Evolutionary conservation across 306 rosid species (phyloP).

Genomic region (Quercus ilex): DNA sequence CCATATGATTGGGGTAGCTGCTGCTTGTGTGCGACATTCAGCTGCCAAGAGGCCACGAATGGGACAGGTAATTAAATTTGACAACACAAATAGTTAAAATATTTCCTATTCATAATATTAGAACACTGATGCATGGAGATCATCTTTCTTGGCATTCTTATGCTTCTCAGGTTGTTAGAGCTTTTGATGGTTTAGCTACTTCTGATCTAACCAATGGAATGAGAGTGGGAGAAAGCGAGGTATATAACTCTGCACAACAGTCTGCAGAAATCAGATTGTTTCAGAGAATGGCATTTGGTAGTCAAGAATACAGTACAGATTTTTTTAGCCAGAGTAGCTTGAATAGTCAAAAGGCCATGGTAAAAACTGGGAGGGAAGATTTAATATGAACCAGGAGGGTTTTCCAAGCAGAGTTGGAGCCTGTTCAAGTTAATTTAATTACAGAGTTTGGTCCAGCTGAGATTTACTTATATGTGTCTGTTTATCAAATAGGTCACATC

Average conservation of each 20-base stretch:
- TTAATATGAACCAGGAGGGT: slow-evolving; percentile 6
- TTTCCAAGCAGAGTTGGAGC: slow-evolving; percentile 25
- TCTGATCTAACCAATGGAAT: slow-evolving; percentile 83
- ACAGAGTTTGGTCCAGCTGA: slow-evolving; percentile 22
- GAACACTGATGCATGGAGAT: background rate
- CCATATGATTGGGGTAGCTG: slow-evolving; percentile 73
- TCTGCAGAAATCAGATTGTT: slow-evolving; percentile 70
- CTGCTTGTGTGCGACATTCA: slow-evolving; percentile 83
- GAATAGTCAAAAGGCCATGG: slow-evolving; percentile 30
- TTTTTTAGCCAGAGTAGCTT: slow-evolving; percentile 50
- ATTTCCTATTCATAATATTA: background rate
- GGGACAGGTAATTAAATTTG: slow-evolving; percentile 74
- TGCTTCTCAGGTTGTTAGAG: slow-evolving; percentile 77
- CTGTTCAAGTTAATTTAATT: slow-evolving; percentile 16
- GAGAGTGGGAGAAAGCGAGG: slow-evolving; percentile 78
- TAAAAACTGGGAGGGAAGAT: slow-evolving; percentile 27
- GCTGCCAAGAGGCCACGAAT: slow-evolving; percentile 78
- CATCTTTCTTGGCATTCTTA: slow-evolving; percentile 16
- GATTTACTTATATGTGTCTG: slow-evolving; percentile 14
- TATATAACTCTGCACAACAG: slow-evolving; percentile 60
- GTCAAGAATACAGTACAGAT: slow-evolving; percentile 68
- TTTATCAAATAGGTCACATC: slow-evolving; percentile 31
- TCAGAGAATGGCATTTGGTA: slow-evolving; percentile 75
- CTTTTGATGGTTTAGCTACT: slow-evolving; percentile 63
- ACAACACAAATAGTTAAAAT: background rate